Evolutionary conservation across 768 basidiomycete species (phyloP), one percentile per base, ranked within the genome.

Genomic region (Suillus subluteus): DNA sequence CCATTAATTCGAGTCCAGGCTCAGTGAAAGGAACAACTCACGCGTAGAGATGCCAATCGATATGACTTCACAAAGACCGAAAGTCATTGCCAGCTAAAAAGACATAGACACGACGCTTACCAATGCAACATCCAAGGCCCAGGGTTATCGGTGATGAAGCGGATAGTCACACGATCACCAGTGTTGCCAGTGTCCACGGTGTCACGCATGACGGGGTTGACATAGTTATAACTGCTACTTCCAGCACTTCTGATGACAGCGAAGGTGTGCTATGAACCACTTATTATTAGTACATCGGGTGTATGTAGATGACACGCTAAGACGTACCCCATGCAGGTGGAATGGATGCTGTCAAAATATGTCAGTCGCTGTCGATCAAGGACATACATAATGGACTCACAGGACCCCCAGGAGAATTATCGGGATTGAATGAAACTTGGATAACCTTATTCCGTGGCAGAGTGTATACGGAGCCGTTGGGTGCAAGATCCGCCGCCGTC

Each of bases 391-490:
- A 52, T 26, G 50, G 15, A 52, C 50, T 26, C 66, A 11, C 71
- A 73, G 35, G 70, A 50, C 4, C 63, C 56, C 18, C 63, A 54
- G 32, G 58, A 55, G 58, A 6, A 52, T 26, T 16, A 52, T 30
- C 50, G 67, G 69, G 26, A 69, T 68, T 30, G 13, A 15, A 52
- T 1, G 62, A 38, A 9, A 87, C 61, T 64, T 87, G 84, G 66
- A 87, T 79, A 50, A 82, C 76, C 54, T 82, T 78, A 68, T 85
- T 83, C 7, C 73, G 69, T 0, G 82, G 83, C 15, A 88, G 71
- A 9, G 74, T 70, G 64, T 83, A 84, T 12, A 86, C 80, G n/a
- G 79, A 77, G 8, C 82, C 83, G 9, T 76, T 59, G 4, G 80
- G 77, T 6, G 81, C 76, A 26, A 86, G 72, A 16, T 75, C 73